A percentile compares a stretch with the other conserved stretches of the same genome.
These are phyloP conservation scores for Trypanosoma rangeli DNA, from an alignment of 208 protist species.

Conservation along the genomic window DNA sequence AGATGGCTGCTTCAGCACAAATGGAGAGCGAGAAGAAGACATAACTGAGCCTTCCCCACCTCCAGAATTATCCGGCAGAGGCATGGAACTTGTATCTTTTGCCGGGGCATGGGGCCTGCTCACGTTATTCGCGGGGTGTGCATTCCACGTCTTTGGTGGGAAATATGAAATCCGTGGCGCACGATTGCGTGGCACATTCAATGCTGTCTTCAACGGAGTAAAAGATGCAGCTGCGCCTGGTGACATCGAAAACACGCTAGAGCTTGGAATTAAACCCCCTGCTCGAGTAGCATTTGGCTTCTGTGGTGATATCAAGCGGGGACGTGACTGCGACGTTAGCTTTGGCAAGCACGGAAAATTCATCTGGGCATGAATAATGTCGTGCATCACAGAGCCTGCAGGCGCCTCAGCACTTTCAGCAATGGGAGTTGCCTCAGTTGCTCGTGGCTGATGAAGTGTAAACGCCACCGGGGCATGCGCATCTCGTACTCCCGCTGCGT, in stretches of 20 bases:
- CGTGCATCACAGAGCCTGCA: conserved; percentile 9
- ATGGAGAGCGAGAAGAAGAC: background rate
- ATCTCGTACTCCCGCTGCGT: background rate
- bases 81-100: background rate
- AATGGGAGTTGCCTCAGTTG: background rate
- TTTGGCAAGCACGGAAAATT: conserved; percentile 2
- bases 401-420: background rate
- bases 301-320: background rate
- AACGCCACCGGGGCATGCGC: background rate
- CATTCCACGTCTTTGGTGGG: background rate
- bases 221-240: background rate
- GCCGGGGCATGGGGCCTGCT: background rate
- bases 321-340: background rate
- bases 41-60: background rate
- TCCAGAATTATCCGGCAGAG: background rate
- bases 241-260: conserved; percentile 5
- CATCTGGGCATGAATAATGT: background rate
- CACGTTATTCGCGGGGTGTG: background rate
- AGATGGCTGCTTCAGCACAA: background rate
- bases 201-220: background rate
- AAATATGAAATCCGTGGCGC: background rate
- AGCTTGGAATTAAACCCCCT: background rate
- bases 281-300: background rate
- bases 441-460: background rate
- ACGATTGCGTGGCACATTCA: background rate